Base-by-base conservation (phyloP, 2,329 filamentous ascomycete species). In the Curvularia eragrostidis region DNA sequence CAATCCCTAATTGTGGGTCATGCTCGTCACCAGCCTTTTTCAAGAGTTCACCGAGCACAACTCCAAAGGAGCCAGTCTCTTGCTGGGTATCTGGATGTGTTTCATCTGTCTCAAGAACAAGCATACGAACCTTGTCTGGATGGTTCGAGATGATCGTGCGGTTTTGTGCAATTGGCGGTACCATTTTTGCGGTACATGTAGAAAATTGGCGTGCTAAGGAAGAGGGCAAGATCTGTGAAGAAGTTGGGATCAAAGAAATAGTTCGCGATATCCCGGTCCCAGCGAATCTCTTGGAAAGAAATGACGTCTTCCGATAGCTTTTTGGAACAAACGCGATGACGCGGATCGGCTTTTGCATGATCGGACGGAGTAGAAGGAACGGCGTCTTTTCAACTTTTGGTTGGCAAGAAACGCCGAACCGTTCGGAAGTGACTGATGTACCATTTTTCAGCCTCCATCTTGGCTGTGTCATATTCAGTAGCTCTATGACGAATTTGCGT, bases 71-170 rank as follows among this genome's bases (percentile, higher is more conserved):
- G 13, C 85, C 85, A n/a, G 74, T 78, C 44, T 80, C 76, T 18
- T 76, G 66, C 44, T 81, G 69, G 1, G 82, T 85, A 7, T 84
- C 78, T 12, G 82, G 80, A 60, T 86, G 81, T 24, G 83, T 80
- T 53, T 80, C 77, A 63, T 87, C 85, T 0, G 85, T 87, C 70
- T 87, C 85, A 7, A 87, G 79, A 56, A 87, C 83, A 52, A 87
- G 75, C 69, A 81, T 80, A 60, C 78, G 78, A 39, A 80, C 71
- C 42, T 71, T 76, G 10, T 74, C 69, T 1, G 67, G 59, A 26
- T 72, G 71, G 42, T 66, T 49, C 18, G 68, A 71, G 9, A 62
- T 42, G 1, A 72, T 60, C 18, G 51, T 58, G n/a, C 51, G 51
- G 10, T 59, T 63, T n/a, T 65, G 58, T 23, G 69, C 65, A 49